Evolutionary conservation across 768 basidiomycete species (phyloP), one percentile per base, ranked within the genome.

Genomic region (Dentipellis sp.): DNA sequence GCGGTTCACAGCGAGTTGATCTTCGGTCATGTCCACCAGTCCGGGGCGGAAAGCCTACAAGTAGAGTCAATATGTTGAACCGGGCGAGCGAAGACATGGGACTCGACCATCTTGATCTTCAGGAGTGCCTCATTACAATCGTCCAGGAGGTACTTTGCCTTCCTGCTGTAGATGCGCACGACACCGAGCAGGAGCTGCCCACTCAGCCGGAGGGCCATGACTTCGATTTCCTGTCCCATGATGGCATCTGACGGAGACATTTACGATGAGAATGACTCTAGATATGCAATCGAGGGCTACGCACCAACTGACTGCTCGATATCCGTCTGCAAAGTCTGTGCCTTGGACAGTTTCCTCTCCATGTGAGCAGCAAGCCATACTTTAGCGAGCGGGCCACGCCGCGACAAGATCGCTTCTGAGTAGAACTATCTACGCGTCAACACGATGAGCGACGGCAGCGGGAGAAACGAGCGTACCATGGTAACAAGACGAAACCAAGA

Each of bases 361-460:
- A 95, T 94, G 78, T 97, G 95, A 1, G 97, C 95, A 42, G 95
- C 94, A 54, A 99, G 86, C 97, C 97, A 99, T 76, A 99, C 93
- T 74, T 87, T 91, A 37, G 93, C 95, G 39, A 99, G 77, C 3
- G 95, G 91, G 46, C 95, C 94, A 55, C 92, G 86, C 64, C 93
- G 87, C 48, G 92, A 91, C 62, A 97, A 79, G 70, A 98, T 92
- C 37, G 91, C 86, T 68, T 97, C 93, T 51, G 92, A 93, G 68
- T 91, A 94, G 70, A 94, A 94, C 91, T 91, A 22, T 2, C 39
- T 21, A 19, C 54, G 23, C 23, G 42, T 58, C 21, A 57, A 58
- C 36, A 50, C 23, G 4, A 50, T 37, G 49, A 56, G 54, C 56
- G 23, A 46, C 47, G 52, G 39, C 55, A 50, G 23, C 36, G 36